phyloP scores from a whole-genome alignment of 1,284 basidiomycete genomes.

The Bjerkandera adusta region DNA sequence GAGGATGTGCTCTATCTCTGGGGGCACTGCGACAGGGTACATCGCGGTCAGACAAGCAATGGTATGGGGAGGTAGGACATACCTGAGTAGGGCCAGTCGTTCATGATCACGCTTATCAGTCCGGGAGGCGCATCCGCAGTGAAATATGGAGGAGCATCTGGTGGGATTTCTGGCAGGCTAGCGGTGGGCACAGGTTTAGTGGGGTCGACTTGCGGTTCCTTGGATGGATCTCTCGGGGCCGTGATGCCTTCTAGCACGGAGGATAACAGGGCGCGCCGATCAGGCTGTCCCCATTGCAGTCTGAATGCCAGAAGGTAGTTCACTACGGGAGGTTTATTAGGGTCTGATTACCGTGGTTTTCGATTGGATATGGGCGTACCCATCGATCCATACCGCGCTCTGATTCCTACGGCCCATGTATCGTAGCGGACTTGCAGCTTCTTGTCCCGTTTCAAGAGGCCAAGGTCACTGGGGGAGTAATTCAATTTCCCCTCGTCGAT shows the following conservation, averaged over 20 bases:
- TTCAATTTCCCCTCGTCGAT: background rate
- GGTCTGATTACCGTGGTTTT: background rate
- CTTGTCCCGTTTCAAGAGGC: slow-evolving; percentile 71
- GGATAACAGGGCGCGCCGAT: slow-evolving; percentile 52
- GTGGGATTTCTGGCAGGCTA: slow-evolving; percentile 25
- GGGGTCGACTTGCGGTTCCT: background rate
- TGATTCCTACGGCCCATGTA: slow-evolving; percentile 55
- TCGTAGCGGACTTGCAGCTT: slow-evolving; percentile 65
- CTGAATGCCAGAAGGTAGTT: slow-evolving; percentile 65
- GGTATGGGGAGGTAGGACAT: slow-evolving; percentile 15
- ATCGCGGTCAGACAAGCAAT: too few relatives aligned
- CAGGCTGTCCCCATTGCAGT: slow-evolving; percentile 71
- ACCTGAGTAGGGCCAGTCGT: slow-evolving; percentile 87
- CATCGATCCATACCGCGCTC: slow-evolving; percentile 59
- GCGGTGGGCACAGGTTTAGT: background rate
- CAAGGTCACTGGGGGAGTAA: slow-evolving; percentile 58
- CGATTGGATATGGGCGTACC: slow-evolving; percentile 39
- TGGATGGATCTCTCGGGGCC: background rate
- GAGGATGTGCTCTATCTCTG: slow-evolving; percentile 70
- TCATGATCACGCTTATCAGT: slow-evolving; percentile 69
- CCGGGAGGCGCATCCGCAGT: slow-evolving; percentile 55
- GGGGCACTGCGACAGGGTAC: slow-evolving; percentile 48
- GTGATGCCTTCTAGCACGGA: slow-evolving; percentile 23
- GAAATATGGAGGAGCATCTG: slow-evolving; percentile 53
- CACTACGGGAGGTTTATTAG: slow-evolving; percentile 35